A percentile compares a stretch with the other conserved stretches of the same genome.
These are phyloP conservation scores for Protomyces pachydermus DNA, from an alignment of 1,139 yeast species.

Conservation along the genomic window DNA sequence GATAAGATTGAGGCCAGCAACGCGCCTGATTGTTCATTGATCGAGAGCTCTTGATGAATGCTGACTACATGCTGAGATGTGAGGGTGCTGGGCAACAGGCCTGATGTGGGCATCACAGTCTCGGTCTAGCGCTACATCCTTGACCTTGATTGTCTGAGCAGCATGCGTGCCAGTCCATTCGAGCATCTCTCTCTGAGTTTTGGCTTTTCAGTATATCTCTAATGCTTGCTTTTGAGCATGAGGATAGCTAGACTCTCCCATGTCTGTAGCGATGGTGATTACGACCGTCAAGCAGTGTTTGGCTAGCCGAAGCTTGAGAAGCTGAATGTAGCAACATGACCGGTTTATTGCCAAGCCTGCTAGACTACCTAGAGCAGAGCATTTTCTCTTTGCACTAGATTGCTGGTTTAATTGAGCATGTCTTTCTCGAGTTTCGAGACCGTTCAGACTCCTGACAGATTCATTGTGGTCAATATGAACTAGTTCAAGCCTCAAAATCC, in stretches of 20 bases:
- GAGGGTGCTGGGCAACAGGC: neutral
- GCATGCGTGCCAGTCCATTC: constrained; percentile 1
- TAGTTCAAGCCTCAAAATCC: too few species aligned
- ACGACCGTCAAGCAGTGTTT: neutral
- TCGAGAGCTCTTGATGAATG: neutral
- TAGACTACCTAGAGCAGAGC: too few species aligned
- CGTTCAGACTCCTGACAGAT: too few species aligned
- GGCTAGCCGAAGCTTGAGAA: neutral
- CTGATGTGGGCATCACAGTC: neutral
- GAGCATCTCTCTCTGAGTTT: neutral
- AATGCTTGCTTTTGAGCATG: neutral
- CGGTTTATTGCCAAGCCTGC: too few species aligned
- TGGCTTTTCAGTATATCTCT: neutral
- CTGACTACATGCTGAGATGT: neutral
- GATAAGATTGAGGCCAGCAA: neutral
- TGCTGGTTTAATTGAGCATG: too few species aligned
- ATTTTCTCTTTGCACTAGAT: too few species aligned
- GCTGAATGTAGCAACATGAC: neutral
- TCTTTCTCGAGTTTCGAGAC: too few species aligned
- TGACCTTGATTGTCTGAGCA: neutral
- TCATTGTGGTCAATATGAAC: too few species aligned
- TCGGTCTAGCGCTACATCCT: too few species aligned
- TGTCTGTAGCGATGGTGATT: constrained; percentile 8
- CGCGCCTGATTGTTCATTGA: neutral
- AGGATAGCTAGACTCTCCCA: constrained; percentile 10